Evolutionary conservation across 768 basidiomycete genomes (phyloP), one percentile per base, ranked within the genome.

Genomic region (Russula compacta): DNA sequence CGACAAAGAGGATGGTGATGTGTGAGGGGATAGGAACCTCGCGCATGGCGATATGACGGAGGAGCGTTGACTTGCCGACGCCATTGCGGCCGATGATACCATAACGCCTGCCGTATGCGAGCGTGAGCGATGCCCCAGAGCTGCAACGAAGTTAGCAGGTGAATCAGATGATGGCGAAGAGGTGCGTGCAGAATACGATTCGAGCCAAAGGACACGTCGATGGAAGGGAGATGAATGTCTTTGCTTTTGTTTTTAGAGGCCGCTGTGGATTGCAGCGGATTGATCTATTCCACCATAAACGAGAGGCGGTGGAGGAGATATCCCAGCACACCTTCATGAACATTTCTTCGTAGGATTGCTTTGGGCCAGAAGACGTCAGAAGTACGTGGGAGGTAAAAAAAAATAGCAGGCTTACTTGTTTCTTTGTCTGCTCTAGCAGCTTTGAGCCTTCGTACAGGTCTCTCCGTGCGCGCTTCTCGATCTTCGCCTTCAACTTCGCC

Each of bases 331-430:
- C 93, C 81, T 97, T 92, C 90, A 99, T 91, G 76, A 94, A 99
- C 84, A 99, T 87, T 71, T 99, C 97, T 71, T 98, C 95, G 74
- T 98, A 98, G 19, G 87, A 83, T 89, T 98, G 93, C 86, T 98
- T 58, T n/a, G 40, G 17, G 39, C 67, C 17, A 49, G 36, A 64
- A 61, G 21, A 43, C 17, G 36, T 39, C 29, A 46, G 17, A 44
- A 53, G 40, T 19, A 59, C 55, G 40, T 21, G 49, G 42, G 17
- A 32, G 15, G 32, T 9, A 8, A 2, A 36, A 49, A 33, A 39
- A 9, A 33, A 43, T 12, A 4, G 19, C 14, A 40, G 43, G 66
- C 76, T 57, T 64, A 86, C 89, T 79, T 94, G 92, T 76, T 93
- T 94, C 72, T 86, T 84, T 73, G 91, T 86, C 66, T 92, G 86